Base-by-base conservation (phyloP, 352 stramenopile genomes). In the Pythium angustatum region DNA sequence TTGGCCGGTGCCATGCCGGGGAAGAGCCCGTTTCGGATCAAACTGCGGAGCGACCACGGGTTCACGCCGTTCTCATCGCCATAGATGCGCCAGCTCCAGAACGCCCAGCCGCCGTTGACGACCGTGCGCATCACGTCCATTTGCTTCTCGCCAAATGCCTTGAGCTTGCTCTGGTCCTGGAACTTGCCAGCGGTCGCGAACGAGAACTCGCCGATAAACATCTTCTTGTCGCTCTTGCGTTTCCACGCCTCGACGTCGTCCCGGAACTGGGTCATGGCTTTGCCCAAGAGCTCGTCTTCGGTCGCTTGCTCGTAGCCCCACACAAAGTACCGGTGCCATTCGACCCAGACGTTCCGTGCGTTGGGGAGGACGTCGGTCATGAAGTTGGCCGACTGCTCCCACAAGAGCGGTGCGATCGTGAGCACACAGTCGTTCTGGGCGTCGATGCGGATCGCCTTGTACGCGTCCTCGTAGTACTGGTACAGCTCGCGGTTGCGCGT, bases 301-400 rank as follows among this genome's bases (percentile, higher is more conserved):
- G 68, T 79, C 21, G 75, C 64, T 10, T 79, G 52, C 60, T 92
- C 78, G 68, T 87, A 91, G 58, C 85, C 85, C 85, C 83, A 94
- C 1, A 93, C 72, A 55, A 93, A 92, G 70, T 93, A 94, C 41
- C 69, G 80, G 50, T 94, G 85, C 82, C 83, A 94, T 33, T 94
- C 85, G 27, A 91, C 76, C 85, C 83, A 93, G 11, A 93, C 83
- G 34, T 95, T 95, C n/a, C 48, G 80, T 52, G 78, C 87, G 33
- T 65, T 67, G 0, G 77, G 73, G 72, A 92, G 77, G 28, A 94
- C 76, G 24, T 77, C 77, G 5, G 68, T 78, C 54, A 91, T 76
- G 12, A 73, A 57, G 14, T 78, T 71, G 1, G 80, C 69, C 2
- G 45, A 66, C 45, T 91, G 83, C 45, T 83, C 58, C 61, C 63